phyloP scores from a whole-genome alignment of 805 yeast species.

The Metschnikowia koreensis region DNA sequence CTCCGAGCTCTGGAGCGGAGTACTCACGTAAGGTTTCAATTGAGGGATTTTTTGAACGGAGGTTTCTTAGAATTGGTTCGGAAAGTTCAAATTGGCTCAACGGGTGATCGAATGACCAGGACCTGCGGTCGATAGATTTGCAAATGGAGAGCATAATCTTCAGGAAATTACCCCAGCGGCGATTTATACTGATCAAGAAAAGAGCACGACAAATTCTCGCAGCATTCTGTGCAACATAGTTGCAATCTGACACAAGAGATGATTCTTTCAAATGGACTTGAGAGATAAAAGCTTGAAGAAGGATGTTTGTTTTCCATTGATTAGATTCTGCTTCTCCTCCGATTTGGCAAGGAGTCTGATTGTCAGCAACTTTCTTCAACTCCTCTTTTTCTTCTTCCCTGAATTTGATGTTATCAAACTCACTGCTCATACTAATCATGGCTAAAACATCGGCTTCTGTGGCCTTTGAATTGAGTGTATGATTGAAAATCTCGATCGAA shows the following conservation, averaged over 20 bases:
- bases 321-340: slow-evolving; percentile 73
- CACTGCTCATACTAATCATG: slow-evolving; percentile 87
- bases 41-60: slow-evolving; percentile 62
- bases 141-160: slow-evolving; percentile 76
- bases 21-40: slow-evolving; percentile 75
- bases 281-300: slow-evolving; percentile 86
- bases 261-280: slow-evolving; percentile 71
- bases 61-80: slow-evolving; percentile 55
- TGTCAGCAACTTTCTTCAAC: slow-evolving; percentile 57
- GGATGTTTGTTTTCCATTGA: slow-evolving; percentile 82
- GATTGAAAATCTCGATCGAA: slow-evolving; percentile 85
- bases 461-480: slow-evolving; percentile 77
- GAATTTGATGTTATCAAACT: slow-evolving; percentile 84
- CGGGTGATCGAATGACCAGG: slow-evolving; percentile 93
- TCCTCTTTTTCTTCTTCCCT: slow-evolving; percentile 87
- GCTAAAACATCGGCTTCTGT: slow-evolving; percentile 90
- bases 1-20: slow-evolving; percentile 78
- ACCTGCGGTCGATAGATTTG: slow-evolving; percentile 76
- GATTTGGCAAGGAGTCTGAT: slow-evolving; percentile 72
- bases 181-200: slow-evolving; percentile 78
- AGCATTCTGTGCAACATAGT: slow-evolving; percentile 93
- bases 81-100: slow-evolving; percentile 83
- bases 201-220: slow-evolving; percentile 91
- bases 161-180: slow-evolving; percentile 88
- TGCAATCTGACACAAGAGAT: slow-evolving; percentile 79